These are phyloP conservation scores for Yarrowia sp. DNA, from an alignment of 805 yeast genomes.

Conservation along the genomic window DNA sequence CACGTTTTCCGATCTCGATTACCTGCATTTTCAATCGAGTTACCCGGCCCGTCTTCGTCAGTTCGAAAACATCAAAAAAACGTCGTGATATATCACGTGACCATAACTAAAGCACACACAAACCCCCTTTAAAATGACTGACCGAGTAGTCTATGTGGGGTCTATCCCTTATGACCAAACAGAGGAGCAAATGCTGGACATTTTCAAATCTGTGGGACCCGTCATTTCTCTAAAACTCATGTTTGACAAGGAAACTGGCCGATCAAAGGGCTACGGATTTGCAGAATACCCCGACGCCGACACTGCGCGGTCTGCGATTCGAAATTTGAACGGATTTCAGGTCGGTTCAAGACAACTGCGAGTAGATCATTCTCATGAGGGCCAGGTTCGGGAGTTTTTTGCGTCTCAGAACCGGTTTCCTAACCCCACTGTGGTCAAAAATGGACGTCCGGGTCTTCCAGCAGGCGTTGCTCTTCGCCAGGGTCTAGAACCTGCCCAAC, in stretches of 20 bases:
- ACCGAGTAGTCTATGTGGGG: conserved; percentile 71
- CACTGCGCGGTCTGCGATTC: conserved; percentile 88
- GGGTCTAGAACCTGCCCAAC: conserved; percentile 51
- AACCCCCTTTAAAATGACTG: conserved; percentile 22
- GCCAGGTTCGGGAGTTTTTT: conserved; percentile 72
- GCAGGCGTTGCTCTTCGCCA: conserved; percentile 57
- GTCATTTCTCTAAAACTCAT: conserved; percentile 75
- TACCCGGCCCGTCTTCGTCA: not conserved
- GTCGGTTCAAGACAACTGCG: conserved; percentile 74
- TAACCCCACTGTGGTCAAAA: not conserved
- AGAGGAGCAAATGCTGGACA: conserved; percentile 88
- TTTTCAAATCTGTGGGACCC: conserved; percentile 89
- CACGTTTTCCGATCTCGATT: conserved; percentile 4
- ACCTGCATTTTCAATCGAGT: conserved; percentile 6
- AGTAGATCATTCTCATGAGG: conserved; percentile 75
- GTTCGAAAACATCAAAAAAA: not conserved
- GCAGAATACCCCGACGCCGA: conserved; percentile 83
- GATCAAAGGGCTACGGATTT: conserved; percentile 88
- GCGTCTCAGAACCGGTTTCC: conserved; percentile 57
- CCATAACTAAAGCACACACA: not conserved
- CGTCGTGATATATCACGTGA: not conserved
- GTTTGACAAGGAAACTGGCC: conserved; percentile 88
- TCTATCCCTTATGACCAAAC: conserved; percentile 92
- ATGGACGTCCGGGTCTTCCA: conserved; percentile 52
- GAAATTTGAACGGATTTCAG: conserved; percentile 80